phyloP scores from a whole-genome alignment of 2,329 filamentous ascomycete species.

The Nemania bipapillata region DNA sequence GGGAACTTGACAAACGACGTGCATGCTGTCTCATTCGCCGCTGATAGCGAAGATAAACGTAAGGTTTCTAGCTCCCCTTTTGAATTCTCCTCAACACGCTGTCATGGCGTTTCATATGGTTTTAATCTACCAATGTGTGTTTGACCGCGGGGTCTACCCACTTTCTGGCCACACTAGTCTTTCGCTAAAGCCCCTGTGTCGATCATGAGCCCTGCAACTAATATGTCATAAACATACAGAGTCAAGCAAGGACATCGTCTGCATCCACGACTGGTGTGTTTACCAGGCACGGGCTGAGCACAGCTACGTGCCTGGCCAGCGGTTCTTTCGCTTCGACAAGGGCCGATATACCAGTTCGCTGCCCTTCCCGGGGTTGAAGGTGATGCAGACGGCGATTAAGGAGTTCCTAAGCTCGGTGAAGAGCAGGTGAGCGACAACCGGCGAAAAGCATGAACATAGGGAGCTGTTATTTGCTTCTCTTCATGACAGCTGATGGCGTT shows the following conservation, averaged over 20 bases:
- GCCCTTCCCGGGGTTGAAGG: conserved; percentile 35
- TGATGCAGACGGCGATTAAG: conserved; percentile 26
- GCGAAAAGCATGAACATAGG: no score
- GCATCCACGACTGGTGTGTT: conserved; percentile 40
- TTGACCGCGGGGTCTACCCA: no score
- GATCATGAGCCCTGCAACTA: no score
- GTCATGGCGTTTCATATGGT: no score
- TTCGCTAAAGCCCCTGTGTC: no score
- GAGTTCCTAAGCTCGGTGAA: conserved; percentile 27
- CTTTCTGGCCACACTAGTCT: background rate
- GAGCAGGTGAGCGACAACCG: conserved; percentile 10
- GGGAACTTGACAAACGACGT: conserved; percentile 32
- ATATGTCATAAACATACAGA: conserved; percentile 10
- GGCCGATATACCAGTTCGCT: conserved; percentile 34
- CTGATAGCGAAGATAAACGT: conserved; percentile 32
- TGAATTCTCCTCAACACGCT: no score
- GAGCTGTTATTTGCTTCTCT: background rate
- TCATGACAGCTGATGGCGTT: background rate
- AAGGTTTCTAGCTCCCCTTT: background rate
- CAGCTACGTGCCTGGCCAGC: conserved; percentile 33
- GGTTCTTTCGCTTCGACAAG: conserved; percentile 39
- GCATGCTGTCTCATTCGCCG: conserved; percentile 28
- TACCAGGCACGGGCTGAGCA: conserved; percentile 26
- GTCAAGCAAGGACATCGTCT: conserved; percentile 34
- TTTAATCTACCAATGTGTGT: no score